Percentiles rank a stretch among this genome's conserved stretches.
These are phyloP conservation scores for Purshia tridentata DNA, from an alignment of 306 rosid species.

Conservation along the genomic window DNA sequence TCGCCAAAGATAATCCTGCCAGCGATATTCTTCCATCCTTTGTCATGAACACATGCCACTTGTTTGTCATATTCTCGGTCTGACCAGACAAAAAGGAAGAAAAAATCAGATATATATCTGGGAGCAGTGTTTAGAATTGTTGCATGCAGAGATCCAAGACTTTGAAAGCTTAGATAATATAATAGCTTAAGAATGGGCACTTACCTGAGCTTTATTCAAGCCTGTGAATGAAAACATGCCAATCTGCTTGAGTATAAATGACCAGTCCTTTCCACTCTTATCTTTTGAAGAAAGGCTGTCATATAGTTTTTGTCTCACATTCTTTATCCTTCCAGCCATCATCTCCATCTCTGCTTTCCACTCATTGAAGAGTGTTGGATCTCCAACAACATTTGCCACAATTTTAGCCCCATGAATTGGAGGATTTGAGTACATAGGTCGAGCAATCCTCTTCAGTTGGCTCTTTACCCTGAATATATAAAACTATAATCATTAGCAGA, in stretches of 20 bases:
- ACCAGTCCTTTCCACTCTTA: slow-evolving; percentile 96
- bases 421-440: slow-evolving; percentile 99
- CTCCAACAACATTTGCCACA: slow-evolving; percentile 92
- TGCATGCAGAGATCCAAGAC: not conserved
- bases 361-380: slow-evolving; percentile 69
- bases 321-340: slow-evolving; percentile 99
- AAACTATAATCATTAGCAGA: slow-evolving; percentile 17
- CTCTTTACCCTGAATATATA: slow-evolving; percentile 78
- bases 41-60: slow-evolving; percentile 98
- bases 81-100: slow-evolving; percentile 31
- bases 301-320: slow-evolving; percentile 75
- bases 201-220: slow-evolving; percentile 78
- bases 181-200: slow-evolving; percentile 4
- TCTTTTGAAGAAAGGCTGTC: slow-evolving; percentile 73
- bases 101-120: not conserved
- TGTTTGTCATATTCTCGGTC: slow-evolving; percentile 90
- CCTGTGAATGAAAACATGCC: slow-evolving; percentile 99
- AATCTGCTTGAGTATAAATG: slow-evolving; percentile 86
- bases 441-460: slow-evolving; percentile 92
- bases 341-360: slow-evolving; percentile 98
- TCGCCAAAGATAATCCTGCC: slow-evolving; percentile 89
- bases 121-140: not conserved
- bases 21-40: slow-evolving; percentile 97
- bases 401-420: slow-evolving; percentile 93
- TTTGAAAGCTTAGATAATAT: slow-evolving; percentile 2